Conservation (phyloP, 352 stramenopile genomes). For the Stramenopiles sp. region DNA sequence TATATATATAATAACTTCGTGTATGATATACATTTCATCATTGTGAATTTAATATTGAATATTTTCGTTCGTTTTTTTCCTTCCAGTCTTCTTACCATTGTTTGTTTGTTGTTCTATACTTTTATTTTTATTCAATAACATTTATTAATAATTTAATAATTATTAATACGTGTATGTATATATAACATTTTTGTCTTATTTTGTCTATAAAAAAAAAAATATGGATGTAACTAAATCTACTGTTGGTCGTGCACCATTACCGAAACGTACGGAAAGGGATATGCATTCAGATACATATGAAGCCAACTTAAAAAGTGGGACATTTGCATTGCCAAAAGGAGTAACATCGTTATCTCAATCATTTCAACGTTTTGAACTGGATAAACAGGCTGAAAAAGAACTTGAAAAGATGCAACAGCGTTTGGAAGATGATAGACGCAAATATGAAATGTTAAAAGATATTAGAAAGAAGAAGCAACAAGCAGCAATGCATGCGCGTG, state of each 20-base stretch:
- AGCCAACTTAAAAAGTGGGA: background rate
- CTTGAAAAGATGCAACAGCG: background rate
- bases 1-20: too few species aligned
- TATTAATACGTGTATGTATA: too few species aligned
- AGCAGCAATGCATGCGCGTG: background rate
- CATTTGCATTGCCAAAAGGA: background rate
- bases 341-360: background rate
- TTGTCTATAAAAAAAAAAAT: too few species aligned
- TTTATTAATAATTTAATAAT: too few species aligned
- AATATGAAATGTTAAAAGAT: background rate
- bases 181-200: too few species aligned
- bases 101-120: too few species aligned
- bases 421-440: background rate
- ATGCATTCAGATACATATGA: background rate
- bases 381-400: background rate
- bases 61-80: too few species aligned
- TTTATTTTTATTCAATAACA: too few species aligned
- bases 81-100: too few species aligned
- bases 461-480: background rate
- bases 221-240: background rate
- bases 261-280: background rate
- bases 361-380: background rate
- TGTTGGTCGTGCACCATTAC: background rate
- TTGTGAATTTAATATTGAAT: too few species aligned
- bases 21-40: too few species aligned